phyloP scores from a whole-genome alignment of 495 filamentous ascomycete genomes.

The Aspergillus nanangensis region DNA sequence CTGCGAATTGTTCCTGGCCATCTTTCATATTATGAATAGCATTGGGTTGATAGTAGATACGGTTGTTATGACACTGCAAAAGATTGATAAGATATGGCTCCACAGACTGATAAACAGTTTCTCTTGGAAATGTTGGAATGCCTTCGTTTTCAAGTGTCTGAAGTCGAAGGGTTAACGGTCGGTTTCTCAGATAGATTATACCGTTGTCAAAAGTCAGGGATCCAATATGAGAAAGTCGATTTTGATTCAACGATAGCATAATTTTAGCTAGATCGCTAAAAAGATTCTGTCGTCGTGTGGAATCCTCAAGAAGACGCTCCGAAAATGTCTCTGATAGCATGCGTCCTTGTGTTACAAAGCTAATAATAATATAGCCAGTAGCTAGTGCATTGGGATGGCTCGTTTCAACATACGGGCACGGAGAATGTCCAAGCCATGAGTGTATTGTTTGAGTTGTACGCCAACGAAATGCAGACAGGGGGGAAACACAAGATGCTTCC shows the following conservation, averaged over 20 bases:
- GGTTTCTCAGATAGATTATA: slow-evolving; percentile 22
- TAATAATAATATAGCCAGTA: slow-evolving; percentile 13
- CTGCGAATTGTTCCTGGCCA: slow-evolving; percentile 22
- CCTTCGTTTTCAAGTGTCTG: slow-evolving; percentile 28
- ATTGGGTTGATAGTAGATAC: slow-evolving; percentile 25
- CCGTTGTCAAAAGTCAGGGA: slow-evolving; percentile 28
- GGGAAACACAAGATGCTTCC: slow-evolving; percentile 2
- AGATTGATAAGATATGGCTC: slow-evolving; percentile 25
- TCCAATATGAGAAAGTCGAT: slow-evolving; percentile 27
- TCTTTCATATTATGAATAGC: slow-evolving; percentile 17
- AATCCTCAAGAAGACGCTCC: slow-evolving; percentile 13
- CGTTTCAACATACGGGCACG: slow-evolving; percentile 6
- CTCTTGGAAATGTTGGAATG: slow-evolving; percentile 22
- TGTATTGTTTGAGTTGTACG: slow-evolving; percentile 6
- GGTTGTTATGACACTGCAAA: slow-evolving; percentile 23
- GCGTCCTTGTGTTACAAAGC: slow-evolving; percentile 14
- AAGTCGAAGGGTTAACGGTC: slow-evolving; percentile 21
- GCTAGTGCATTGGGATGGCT: background rate
- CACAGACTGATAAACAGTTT: slow-evolving; percentile 17
- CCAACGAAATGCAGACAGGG: slow-evolving; percentile 10
- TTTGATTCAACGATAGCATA: slow-evolving; percentile 23
- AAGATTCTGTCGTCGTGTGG: slow-evolving; percentile 16
- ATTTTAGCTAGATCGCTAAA: slow-evolving; percentile 23
- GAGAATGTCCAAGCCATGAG: slow-evolving; percentile 13
- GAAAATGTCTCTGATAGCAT: slow-evolving; percentile 34